These are phyloP conservation scores for Trifolium subterraneum DNA, from an alignment of 306 rosid species.

Conservation along the genomic window DNA sequence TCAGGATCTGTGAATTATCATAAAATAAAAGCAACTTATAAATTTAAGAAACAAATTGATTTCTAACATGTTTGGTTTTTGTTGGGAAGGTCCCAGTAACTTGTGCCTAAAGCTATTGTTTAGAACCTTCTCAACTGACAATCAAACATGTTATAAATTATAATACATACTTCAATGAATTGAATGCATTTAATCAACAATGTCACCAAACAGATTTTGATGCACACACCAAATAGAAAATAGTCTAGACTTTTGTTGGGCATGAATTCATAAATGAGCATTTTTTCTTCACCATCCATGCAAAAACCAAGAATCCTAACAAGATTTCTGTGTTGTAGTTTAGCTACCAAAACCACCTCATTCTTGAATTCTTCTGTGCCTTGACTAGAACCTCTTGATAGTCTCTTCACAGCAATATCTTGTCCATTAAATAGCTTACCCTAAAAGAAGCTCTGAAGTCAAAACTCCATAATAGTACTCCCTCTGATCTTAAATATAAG, in stretches of 20 bases:
- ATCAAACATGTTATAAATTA: not conserved
- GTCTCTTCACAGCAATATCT: constrained; percentile 54
- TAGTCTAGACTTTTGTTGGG: constrained; percentile 50
- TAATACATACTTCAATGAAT: not conserved
- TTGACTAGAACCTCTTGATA: constrained; percentile 45
- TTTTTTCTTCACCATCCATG: constrained; percentile 50
- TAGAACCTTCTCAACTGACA: not conserved
- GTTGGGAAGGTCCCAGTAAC: not conserved
- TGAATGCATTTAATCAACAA: not conserved
- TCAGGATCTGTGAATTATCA: constrained; percentile 30
- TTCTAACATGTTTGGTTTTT: not conserved
- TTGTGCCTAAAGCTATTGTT: not conserved
- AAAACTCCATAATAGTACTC: not conserved
- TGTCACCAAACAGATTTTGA: not conserved
- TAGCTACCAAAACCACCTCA: constrained; percentile 49
- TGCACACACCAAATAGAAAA: constrained; percentile 39
- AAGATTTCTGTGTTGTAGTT: constrained; percentile 46
- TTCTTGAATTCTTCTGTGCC: constrained; percentile 49
- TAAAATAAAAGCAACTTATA: not conserved
- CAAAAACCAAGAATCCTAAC: constrained; percentile 46
- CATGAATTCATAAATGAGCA: constrained; percentile 50
- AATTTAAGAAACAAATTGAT: not conserved
- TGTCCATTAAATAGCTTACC: constrained; percentile 44
- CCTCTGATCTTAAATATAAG: not conserved
- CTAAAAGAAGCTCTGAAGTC: constrained; percentile 23